A percentile compares a stretch with the other conserved stretches of the same genome.
Conservation (phyloP, 2,329 filamentous ascomycete species). For the Hirsutella rhossiliensis region DNA sequence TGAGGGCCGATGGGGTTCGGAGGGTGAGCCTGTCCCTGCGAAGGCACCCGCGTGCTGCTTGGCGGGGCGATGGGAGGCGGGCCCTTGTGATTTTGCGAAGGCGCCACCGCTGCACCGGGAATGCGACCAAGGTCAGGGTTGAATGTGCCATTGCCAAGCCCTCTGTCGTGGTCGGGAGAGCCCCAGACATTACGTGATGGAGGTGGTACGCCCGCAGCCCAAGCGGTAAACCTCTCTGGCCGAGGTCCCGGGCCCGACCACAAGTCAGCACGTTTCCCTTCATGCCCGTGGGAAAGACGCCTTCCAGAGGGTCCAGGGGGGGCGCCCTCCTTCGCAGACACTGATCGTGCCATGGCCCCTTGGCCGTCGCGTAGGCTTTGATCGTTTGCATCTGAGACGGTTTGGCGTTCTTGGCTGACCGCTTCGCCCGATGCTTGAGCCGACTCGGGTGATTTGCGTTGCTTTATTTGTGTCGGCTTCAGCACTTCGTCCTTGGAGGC, state of each 20-base stretch:
- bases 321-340: constrained; percentile 7
- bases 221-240: constrained; percentile 37
- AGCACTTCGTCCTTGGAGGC: constrained; percentile 27
- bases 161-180: constrained; percentile 56
- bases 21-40: constrained; percentile 12
- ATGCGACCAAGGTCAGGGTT: constrained; percentile 45
- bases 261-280: constrained; percentile 18
- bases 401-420: constrained; percentile 2
- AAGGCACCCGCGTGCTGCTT: constrained; percentile 9
- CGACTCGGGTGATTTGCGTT: constrained; percentile 12
- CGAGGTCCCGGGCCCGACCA: constrained; percentile 28
- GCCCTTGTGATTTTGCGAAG: constrained; percentile 21
- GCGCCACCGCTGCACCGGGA: constrained; percentile 22
- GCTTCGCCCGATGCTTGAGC: constrained; percentile 6
- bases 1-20: constrained; percentile 21
- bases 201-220: constrained; percentile 33
- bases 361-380: constrained; percentile 1
- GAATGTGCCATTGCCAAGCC: constrained; percentile 69
- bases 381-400: background rate
- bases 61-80: constrained; percentile 35
- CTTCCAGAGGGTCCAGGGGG: constrained; percentile 10
- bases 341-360: constrained; percentile 3
- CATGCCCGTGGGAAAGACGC: constrained; percentile 19
- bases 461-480: constrained; percentile 21
- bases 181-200: constrained; percentile 58